Base-by-base conservation (phyloP, 768 basidiomycete species). In the Agrocybe praecox region DNA sequence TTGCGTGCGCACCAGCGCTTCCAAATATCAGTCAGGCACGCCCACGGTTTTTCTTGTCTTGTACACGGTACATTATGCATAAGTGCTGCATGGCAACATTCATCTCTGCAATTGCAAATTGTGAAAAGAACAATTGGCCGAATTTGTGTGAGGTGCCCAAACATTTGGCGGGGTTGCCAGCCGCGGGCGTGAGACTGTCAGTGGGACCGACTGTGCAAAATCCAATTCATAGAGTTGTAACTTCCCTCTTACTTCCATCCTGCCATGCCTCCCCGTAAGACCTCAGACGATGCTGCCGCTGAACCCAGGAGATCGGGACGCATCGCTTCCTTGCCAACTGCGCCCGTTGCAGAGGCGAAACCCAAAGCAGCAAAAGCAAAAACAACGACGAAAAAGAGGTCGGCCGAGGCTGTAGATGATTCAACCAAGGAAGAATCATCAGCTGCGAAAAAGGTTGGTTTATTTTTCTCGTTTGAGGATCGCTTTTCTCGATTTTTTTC, bases 251-350 rank as follows among this genome's bases (percentile, higher is more conserved):
- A 21, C 23, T 36, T 46, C n/a, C 33, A 26, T 42, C 17, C 22
- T 58, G 61, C 52, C 53, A 68, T 68, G 64, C 24, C 65, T 33
- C 73, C 76, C 55, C 70, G 73, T 42, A 76, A 77, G 63, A 60
- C 64, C 34, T 64, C 76, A 53, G 69, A 71, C 6, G 54, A 65
- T 43, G 56, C 69, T 55, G 69, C 70, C 47, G 59, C 72, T 32
- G 72, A 73, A 43, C 75, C 80, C 43, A 79, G 86, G 57, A 76
- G 87, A 54, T 89, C 87, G 4, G 76, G 78, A 15, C 72, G 87
- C 50, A 79, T 87, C 54, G 81, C 83, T 3, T 68, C 80, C 6
- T 77, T 80, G 56, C 78, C 80, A 33, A 76, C 73, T 53, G 67
- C 70, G n/a, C 70, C 75, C 21, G 52, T 43, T n/a, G 22, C 50